Conservation (phyloP, 2,329 filamentous ascomycete species). For the Tricladium varicosporioides region DNA sequence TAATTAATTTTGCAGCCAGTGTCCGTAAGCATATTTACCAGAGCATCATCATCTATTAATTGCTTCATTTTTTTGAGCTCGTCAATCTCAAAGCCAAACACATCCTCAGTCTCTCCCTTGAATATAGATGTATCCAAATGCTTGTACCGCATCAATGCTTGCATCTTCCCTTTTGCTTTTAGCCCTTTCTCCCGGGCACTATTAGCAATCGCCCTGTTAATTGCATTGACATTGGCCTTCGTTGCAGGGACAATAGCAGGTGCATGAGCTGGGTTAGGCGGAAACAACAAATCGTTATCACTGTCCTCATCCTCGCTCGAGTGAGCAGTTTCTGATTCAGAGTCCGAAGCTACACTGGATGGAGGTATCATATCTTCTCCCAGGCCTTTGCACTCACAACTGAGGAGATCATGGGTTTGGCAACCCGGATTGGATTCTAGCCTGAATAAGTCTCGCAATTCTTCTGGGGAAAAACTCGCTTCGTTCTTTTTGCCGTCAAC, state of each 20-base stretch:
- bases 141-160: slow-evolving; percentile 51
- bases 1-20: slow-evolving; percentile 42
- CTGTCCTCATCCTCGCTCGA: slow-evolving; percentile 30
- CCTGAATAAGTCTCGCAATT: slow-evolving; percentile 65
- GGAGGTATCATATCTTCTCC: slow-evolving; percentile 36
- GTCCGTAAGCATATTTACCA: slow-evolving; percentile 47
- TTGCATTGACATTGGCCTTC: slow-evolving; percentile 44
- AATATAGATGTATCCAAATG: slow-evolving; percentile 47
- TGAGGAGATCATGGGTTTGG: slow-evolving; percentile 66
- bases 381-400: slow-evolving; percentile 58
- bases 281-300: slow-evolving; percentile 30
- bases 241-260: slow-evolving; percentile 38
- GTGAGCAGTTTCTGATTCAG: slow-evolving; percentile 12
- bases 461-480: slow-evolving; percentile 62
- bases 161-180: slow-evolving; percentile 40
- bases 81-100: slow-evolving; percentile 32
- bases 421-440: slow-evolving; percentile 60
- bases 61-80: slow-evolving; percentile 34
- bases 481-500: slow-evolving; percentile 63
- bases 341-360: slow-evolving; percentile 18
- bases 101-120: slow-evolving; percentile 33
- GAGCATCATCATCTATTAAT: slow-evolving; percentile 48
- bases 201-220: slow-evolving; percentile 42
- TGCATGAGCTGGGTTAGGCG: slow-evolving; percentile 16
- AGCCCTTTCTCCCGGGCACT: slow-evolving; percentile 28